Evolutionary conservation across 495 filamentous ascomycete genomes (phyloP).

Genomic region (Trichocladium antarcticum): DNA sequence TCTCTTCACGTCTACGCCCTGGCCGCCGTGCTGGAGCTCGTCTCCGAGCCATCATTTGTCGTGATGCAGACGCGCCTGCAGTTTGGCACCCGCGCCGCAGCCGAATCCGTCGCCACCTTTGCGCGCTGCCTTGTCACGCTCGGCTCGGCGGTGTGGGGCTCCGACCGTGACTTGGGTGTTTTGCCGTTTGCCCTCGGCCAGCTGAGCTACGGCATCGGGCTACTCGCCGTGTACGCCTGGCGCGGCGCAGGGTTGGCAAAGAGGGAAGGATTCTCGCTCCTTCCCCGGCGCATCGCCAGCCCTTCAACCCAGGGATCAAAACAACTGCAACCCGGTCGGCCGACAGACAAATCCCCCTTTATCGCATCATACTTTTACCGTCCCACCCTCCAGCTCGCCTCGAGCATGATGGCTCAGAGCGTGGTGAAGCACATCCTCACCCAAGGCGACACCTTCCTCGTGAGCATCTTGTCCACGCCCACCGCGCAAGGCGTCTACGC

Average conservation of each 20-base stretch:
- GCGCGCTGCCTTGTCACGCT: constrained; percentile 64
- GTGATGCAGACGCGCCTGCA: constrained; percentile 68
- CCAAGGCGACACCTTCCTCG: constrained; percentile 83
- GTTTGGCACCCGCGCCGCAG: constrained; percentile 65
- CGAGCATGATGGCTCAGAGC: constrained; percentile 74
- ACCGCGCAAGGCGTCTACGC: constrained; percentile 87
- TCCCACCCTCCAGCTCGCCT: constrained; percentile 54
- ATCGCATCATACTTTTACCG: constrained; percentile 53
- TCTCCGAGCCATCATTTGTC: constrained; percentile 75
- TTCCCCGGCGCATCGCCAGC: constrained; percentile 17
- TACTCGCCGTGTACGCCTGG: constrained; percentile 56
- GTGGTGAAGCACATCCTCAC: constrained; percentile 85
- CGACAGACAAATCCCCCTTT: constrained; percentile 29
- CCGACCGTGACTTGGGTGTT: constrained; percentile 44
- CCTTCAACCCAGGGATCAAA: background rate
- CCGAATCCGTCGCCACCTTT: constrained; percentile 71
- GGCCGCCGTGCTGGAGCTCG: constrained; percentile 68
- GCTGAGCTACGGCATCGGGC: constrained; percentile 55
- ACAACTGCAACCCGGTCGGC: too few species aligned
- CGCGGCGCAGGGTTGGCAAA: constrained; percentile 35
- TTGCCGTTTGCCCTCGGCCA: constrained; percentile 87
- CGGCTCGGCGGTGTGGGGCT: constrained; percentile 48
- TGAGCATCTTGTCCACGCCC: constrained; percentile 61
- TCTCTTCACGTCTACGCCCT: constrained; percentile 60
- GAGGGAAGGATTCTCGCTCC: constrained; percentile 47